A percentile compares a stretch with the other conserved stretches of the same genome.
These are phyloP conservation scores for Clitoria ternatea DNA, from an alignment of 306 rosid genomes.

Conservation along the genomic window DNA sequence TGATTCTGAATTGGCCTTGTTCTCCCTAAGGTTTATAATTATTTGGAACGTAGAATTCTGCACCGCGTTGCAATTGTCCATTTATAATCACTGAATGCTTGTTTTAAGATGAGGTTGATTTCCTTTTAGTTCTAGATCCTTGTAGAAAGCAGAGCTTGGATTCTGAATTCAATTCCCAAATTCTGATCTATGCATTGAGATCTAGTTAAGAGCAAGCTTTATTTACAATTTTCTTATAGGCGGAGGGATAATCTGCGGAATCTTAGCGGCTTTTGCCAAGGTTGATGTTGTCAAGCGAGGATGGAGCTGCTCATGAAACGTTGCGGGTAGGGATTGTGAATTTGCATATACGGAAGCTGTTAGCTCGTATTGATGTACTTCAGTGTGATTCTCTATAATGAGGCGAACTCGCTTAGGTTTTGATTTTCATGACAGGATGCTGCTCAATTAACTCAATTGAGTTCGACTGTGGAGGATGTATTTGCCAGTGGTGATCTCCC, in stretches of 20 bases:
- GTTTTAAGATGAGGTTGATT: background rate
- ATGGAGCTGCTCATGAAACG: constrained; percentile 96
- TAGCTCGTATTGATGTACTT: background rate
- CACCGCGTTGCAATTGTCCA: background rate
- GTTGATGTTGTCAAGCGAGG: constrained; percentile 92
- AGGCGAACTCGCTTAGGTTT: background rate
- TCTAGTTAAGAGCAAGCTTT: background rate
- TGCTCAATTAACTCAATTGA: constrained; percentile 95
- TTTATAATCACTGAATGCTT: background rate
- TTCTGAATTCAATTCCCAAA: background rate
- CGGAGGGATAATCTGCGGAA: constrained; percentile 97
- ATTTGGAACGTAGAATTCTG: background rate
- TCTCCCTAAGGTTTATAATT: background rate
- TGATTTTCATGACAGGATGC: constrained; percentile 67
- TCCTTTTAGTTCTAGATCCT: constrained; percentile 10
- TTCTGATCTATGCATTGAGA: background rate
- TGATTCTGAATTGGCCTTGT: background rate
- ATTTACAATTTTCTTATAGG: constrained; percentile 38
- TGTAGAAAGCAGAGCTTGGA: background rate
- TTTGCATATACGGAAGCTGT: background rate
- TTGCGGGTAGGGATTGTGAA: constrained; percentile 57
- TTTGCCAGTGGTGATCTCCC: constrained; percentile 99
- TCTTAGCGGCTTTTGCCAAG: constrained; percentile 91
- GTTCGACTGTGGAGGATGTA: constrained; percentile 95
- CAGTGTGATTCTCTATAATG: background rate